Evolutionary conservation across 73 alveolate species (phyloP).

Genomic region (Tetrahymena borealis): DNA sequence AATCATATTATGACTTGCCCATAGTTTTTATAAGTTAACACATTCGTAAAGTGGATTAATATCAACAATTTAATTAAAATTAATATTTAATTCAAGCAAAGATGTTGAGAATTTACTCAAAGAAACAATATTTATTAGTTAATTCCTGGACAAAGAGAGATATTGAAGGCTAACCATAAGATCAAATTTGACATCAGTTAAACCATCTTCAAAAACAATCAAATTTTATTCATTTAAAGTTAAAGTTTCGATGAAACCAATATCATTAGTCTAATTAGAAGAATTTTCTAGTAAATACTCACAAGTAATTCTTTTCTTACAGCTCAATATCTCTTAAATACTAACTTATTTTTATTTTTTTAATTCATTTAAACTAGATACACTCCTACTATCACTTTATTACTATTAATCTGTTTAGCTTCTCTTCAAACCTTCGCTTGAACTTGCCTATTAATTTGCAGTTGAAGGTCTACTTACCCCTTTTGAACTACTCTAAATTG

Average conservation of each 20-base stretch:
- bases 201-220: neutral
- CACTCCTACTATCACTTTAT: neutral
- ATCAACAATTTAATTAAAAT: neutral
- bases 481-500: neutral
- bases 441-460: neutral
- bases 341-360: neutral
- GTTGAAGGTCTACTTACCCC: neutral
- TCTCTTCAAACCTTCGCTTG: neutral
- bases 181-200: neutral
- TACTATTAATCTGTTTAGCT: neutral
- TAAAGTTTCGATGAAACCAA: neutral
- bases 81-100: neutral
- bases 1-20: neutral
- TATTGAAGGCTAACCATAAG: neutral
- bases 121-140: neutral
- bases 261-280: neutral
- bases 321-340: neutral
- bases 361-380: neutral
- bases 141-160: neutral
- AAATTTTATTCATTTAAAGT: neutral
- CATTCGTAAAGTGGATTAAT: neutral
- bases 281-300: neutral
- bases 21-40: neutral
- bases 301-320: neutral
- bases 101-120: neutral